Evolutionary conservation across 306 rosid genomes (phyloP), one percentile per base, ranked within the genome.

Genomic region (Senna tora): DNA sequence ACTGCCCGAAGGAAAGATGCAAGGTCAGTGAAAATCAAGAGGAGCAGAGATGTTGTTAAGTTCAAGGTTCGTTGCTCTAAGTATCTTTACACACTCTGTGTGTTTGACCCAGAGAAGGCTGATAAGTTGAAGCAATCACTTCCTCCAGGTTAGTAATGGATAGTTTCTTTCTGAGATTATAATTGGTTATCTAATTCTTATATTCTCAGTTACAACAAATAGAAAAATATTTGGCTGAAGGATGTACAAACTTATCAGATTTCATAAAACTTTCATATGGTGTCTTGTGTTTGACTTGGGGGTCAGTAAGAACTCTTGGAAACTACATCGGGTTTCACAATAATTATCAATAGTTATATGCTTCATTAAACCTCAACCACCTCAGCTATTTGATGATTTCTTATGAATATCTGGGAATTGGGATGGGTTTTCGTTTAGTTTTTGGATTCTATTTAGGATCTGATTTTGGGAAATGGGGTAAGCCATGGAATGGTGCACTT

Each of bases 71-170:
- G 98, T 4, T 92, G 98, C 85, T 92, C 96, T 46, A 90, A 80
- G 90, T 90, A 92, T 74, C 96, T 92, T 0, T 90, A 92, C 89
- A 89, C 98, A 1, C 95, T 92, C 0, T 88, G 87, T 56, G 98
- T 92, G 41, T 86, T 88, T 34, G 98, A 92, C 69, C 22, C 81
- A 0, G 95, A 92, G 85, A 92, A 92, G 84, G 98, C 98, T 1
- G 88, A 86, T 76, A 92, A 92, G 86, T 84, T 92, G 94, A 92
- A 89, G 90, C 97, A 92, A 78, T 92, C 97, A 19, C 97, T 92
- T 75, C 98, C 98, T 15, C 98, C 98, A 45, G 98, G 98, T 92
- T 69, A 15, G 67, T 43, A 16, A 10, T 36, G 20, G 21, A 52
- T 4, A 69, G 17, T 46, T 69, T 39, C 59, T 75, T n/a, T 28